These are phyloP conservation scores for Nannochloropsis oceanica DNA, from an alignment of 108 stramenopile species.

Conservation along the genomic window DNA sequence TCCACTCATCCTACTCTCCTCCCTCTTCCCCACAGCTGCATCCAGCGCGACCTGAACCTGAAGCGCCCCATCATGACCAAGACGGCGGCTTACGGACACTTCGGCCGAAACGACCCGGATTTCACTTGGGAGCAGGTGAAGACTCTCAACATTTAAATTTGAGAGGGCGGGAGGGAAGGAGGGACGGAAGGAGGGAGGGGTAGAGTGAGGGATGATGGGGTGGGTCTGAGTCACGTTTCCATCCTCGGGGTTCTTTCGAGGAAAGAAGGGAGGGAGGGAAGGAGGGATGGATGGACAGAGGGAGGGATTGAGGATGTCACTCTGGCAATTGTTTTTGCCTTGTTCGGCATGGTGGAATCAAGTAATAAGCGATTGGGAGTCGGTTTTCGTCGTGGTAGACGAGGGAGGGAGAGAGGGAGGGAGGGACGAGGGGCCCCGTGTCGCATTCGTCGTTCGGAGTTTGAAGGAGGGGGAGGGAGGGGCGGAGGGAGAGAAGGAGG, in stretches of 20 bases:
- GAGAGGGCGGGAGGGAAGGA: not conserved
- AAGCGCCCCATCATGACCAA: conserved; percentile 81
- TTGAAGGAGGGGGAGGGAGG: too few relatives aligned
- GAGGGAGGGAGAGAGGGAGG: too few relatives aligned
- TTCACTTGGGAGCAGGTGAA: conserved; percentile 85
- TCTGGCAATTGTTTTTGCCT: not conserved
- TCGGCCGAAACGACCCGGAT: conserved; percentile 77
- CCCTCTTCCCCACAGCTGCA: conserved; percentile 53
- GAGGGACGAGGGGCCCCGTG: too few relatives aligned
- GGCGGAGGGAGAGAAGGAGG: too few relatives aligned
- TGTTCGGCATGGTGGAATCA: too few relatives aligned
- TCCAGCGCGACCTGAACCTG: conserved; percentile 81
- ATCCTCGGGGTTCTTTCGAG: not conserved
- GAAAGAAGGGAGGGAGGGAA: not conserved
- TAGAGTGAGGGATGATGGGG: not conserved
- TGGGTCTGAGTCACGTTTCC: not conserved
- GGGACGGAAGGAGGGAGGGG: not conserved
- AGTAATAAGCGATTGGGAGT: too few relatives aligned
- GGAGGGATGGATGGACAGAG: not conserved
- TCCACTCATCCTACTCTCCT: not conserved
- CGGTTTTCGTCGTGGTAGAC: too few relatives aligned
- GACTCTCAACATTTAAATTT: conserved; percentile 57
- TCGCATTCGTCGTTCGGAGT: too few relatives aligned
- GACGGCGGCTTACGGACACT: conserved; percentile 94
- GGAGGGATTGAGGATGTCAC: not conserved